Percentiles rank a stretch among this genome's conserved stretches.
phyloP scores from a whole-genome alignment of 345 rosid species.

The Hypericum perforatum region DNA sequence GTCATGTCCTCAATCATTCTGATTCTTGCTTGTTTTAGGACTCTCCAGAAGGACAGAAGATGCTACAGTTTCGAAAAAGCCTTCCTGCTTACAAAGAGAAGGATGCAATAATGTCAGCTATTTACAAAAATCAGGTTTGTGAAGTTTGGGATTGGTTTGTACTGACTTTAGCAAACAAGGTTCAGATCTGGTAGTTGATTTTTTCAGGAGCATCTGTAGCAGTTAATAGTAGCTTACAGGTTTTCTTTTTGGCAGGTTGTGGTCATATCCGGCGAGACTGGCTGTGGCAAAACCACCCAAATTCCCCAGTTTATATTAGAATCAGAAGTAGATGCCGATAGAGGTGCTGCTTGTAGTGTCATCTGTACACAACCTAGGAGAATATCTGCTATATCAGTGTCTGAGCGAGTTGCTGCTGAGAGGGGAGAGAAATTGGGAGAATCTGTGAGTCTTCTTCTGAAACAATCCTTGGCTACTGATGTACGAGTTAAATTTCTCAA shows the following conservation, averaged over 20 bases:
- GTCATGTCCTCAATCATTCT: not conserved
- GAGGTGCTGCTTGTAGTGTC: conserved; percentile 73
- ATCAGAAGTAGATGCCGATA: conserved; percentile 52
- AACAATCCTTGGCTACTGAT: conserved; percentile 12
- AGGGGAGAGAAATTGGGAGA: conserved; percentile 93
- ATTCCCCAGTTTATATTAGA: conserved; percentile 89
- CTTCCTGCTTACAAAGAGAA: conserved; percentile 80
- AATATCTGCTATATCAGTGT: conserved; percentile 88
- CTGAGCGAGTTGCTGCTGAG: conserved; percentile 91
- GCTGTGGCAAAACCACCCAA: conserved; percentile 98
- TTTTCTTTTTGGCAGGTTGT: conserved; percentile 46
- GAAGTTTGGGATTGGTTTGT: too few relatives aligned
- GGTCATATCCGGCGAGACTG: conserved; percentile 90
- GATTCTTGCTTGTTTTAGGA: conserved; percentile 28
- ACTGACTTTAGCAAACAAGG: not conserved
- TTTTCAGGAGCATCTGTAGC: too few relatives aligned
- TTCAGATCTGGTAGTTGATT: not conserved
- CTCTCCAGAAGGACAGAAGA: conserved; percentile 55
- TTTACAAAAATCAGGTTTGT: conserved; percentile 67
- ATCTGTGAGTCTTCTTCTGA: conserved; percentile 52
- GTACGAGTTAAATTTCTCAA: not conserved
- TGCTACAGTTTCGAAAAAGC: conserved; percentile 52
- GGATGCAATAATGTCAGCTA: conserved; percentile 47
- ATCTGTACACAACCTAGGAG: conserved; percentile 94
- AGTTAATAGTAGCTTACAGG: too few relatives aligned